These are phyloP conservation scores for Diaporthe caulivora DNA, from an alignment of 2,329 filamentous ascomycete genomes.

Conservation along the genomic window DNA sequence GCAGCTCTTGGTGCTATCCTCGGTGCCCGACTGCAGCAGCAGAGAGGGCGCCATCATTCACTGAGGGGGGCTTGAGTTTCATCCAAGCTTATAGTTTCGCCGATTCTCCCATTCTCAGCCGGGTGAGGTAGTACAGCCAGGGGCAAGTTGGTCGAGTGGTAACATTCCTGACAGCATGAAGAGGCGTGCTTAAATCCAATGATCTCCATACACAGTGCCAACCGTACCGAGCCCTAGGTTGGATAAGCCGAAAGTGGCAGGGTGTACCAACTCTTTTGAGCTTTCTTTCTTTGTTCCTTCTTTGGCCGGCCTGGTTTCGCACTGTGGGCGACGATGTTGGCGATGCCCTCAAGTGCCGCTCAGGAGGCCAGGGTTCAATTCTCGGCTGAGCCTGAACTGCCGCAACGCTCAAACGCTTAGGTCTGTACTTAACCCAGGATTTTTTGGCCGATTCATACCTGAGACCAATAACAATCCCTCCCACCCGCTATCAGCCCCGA, in stretches of 20 bases:
- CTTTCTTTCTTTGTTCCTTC: constrained; percentile 43
- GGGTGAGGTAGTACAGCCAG: constrained; percentile 23
- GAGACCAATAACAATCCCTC: too few relatives aligned
- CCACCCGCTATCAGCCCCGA: neutral
- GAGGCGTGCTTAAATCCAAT: constrained; percentile 25
- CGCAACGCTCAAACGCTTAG: neutral
- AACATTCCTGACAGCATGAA: neutral
- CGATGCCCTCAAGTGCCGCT: neutral
- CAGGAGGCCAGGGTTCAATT: neutral
- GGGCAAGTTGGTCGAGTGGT: constrained; percentile 32
- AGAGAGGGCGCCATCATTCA: neutral
- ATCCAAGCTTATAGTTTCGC: constrained; percentile 19
- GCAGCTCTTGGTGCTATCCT: neutral
- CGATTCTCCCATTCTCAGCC: neutral
- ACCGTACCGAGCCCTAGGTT: constrained; percentile 44
- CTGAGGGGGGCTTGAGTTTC: neutral
- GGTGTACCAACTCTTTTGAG: constrained; percentile 61
- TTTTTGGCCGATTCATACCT: neutral
- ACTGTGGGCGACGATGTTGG: constrained; percentile 2
- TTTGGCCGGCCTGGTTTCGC: neutral
- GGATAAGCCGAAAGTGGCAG: constrained; percentile 30
- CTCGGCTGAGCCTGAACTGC: neutral
- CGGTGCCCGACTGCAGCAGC: neutral
- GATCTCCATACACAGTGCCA: constrained; percentile 35
- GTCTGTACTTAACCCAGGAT: neutral